These are phyloP conservation scores for Ophiostoma sp. DNA, from an alignment of 2,329 filamentous ascomycete species.

Conservation along the genomic window DNA sequence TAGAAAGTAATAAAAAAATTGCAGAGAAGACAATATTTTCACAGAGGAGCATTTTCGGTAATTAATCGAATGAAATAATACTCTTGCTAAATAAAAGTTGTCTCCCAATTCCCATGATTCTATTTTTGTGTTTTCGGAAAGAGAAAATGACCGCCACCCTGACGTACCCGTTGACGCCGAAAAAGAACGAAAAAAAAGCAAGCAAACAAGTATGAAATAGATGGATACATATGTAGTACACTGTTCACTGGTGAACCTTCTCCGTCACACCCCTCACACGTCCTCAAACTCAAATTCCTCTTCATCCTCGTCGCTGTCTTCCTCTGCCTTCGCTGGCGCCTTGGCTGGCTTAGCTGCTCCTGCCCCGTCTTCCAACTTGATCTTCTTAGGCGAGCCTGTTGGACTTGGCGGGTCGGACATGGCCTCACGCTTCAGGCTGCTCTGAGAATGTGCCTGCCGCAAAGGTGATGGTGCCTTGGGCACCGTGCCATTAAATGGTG, in stretches of 20 bases:
- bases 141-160: not conserved
- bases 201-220: not conserved
- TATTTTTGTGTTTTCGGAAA: conserved; percentile 8
- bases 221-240: conserved; percentile 3
- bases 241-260: not conserved
- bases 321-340: conserved; percentile 38
- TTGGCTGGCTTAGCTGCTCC: conserved; percentile 19
- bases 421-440: conserved; percentile 40
- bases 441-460: conserved; percentile 34
- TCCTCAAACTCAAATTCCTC: conserved; percentile 62
- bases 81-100: not conserved
- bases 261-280: conserved; percentile 40
- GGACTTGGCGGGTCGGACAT: conserved; percentile 33
- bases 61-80: not conserved
- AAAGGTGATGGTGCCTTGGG: conserved; percentile 34
- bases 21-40: no score
- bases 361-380: conserved; percentile 56
- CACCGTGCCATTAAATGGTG: conserved; percentile 11
- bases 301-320: conserved; percentile 53
- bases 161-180: conserved; percentile 11
- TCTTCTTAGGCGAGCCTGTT: conserved; percentile 54
- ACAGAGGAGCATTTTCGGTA: no score
- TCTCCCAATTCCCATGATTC: conserved; percentile 1
- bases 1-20: no score
- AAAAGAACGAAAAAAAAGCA: not conserved